These are phyloP conservation scores for Penicillium ucsense DNA, from an alignment of 495 filamentous ascomycete species.

Conservation along the genomic window DNA sequence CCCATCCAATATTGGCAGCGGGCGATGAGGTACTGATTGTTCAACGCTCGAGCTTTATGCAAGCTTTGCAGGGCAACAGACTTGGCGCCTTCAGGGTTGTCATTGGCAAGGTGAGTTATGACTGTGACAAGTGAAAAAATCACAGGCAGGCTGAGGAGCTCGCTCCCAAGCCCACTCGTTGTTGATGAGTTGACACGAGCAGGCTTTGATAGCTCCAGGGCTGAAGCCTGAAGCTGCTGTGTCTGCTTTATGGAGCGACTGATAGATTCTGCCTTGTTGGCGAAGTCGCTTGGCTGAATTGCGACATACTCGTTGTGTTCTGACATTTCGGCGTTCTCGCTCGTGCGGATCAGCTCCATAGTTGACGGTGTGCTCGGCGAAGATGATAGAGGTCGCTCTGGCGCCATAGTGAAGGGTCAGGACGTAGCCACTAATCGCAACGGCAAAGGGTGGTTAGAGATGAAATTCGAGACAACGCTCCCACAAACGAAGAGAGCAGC, in stretches of 20 bases:
- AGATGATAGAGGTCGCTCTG: too few relatives aligned
- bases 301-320: neutral
- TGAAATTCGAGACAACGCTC: neutral
- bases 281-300: neutral
- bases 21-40: neutral
- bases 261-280: neutral
- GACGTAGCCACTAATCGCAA: neutral
- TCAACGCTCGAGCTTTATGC: too few relatives aligned
- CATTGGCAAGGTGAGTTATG: neutral
- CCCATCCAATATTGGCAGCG: slow-evolving; percentile 8
- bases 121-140: neutral
- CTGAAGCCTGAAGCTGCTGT: neutral
- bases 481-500: too few relatives aligned
- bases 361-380: neutral
- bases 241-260: neutral
- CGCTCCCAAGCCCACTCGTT: neutral
- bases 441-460: neutral
- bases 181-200: neutral
- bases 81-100: too few relatives aligned
- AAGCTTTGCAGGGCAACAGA: too few relatives aligned
- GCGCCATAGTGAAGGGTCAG: neutral
- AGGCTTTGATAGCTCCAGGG: neutral
- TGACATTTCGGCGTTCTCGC: neutral
- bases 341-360: neutral
- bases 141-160: neutral